Base-by-base conservation (phyloP, 768 basidiomycete genomes). In the Paxillus ammoniavirescens region DNA sequence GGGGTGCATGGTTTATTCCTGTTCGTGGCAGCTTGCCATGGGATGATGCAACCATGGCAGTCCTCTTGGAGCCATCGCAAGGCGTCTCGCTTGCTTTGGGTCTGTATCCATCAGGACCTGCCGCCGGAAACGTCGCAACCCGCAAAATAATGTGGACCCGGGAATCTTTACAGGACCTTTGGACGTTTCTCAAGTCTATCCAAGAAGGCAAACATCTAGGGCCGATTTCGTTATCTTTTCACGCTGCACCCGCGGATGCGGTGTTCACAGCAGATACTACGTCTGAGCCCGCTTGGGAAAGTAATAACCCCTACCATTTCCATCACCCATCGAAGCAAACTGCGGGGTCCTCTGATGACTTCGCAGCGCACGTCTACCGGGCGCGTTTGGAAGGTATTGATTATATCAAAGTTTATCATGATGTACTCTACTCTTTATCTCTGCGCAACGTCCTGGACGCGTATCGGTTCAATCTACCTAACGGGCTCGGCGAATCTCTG, bases 321-420 rank as follows among this genome's bases (percentile, higher is more conserved):
- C 60, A 59, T 36, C 60, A 44, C 40, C 57, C 45, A 47, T 57
- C 58, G 49, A 60, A 36, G 49, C 54, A 40, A 18, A 44, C 56
- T 31, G 6, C 37, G 40, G 53, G 21, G 17, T 52, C 51, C 30
- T 51, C 41, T 26, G 54, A 60, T 28, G 51, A 41, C 18, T 55
- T 56, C 21, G 42, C 57, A 38, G 35, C 53, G 36, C 63, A 64
- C 26, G 48, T 61, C 14, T 57, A 54, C 56, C 56, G 28, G 30
- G 50, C 56, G 10, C 61, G 61, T 17, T 50, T 78, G 46, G 68
- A 69, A 36, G 52, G 53, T 8, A 61, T 72, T 42, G 82, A 85
- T 60, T 72, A 80, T 58, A 77, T 86, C 70, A 83, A 82, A 64
- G 65, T 86, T 33, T 83, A 83, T 64, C 82, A 84, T 60, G 82